These are phyloP conservation scores for Salinomyces thailandicus DNA, from an alignment of 2,329 filamentous ascomycete genomes.

Conservation along the genomic window DNA sequence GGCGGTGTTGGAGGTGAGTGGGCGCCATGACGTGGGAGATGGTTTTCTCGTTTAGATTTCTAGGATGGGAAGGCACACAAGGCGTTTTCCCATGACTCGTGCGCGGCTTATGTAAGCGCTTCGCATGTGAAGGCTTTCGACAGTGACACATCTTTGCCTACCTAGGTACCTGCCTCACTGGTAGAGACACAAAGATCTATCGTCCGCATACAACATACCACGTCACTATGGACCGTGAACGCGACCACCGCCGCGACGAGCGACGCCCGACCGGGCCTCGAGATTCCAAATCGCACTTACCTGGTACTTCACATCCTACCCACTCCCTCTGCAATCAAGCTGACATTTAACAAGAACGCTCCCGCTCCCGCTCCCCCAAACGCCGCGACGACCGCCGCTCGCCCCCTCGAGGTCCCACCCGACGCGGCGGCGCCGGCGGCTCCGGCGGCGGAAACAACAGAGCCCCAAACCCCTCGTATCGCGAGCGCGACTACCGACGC, in stretches of 20 bases:
- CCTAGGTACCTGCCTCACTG: too few species aligned
- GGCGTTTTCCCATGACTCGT: not conserved
- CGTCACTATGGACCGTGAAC: conserved; percentile 18
- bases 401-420: conserved; percentile 10
- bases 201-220: not conserved
- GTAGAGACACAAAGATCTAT: too few species aligned
- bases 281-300: conserved; percentile 18
- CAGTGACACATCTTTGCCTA: too few species aligned
- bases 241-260: conserved; percentile 17
- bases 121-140: too few species aligned
- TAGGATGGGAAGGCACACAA: not conserved
- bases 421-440: not conserved
- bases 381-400: conserved; percentile 22
- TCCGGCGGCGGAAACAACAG: too few species aligned
- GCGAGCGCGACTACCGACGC: conserved; percentile 14
- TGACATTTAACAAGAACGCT: too few species aligned
- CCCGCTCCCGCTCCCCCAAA: conserved; percentile 21
- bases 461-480: conserved; percentile 11
- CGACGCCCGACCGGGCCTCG: conserved; percentile 17
- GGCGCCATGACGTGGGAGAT: conserved; percentile 44
- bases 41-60: not conserved
- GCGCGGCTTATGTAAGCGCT: too few species aligned
- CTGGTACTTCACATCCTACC: conserved; percentile 6
- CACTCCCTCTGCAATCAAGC: too few species aligned
- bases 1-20: conserved; percentile 52